phyloP scores from a whole-genome alignment of 1,284 basidiomycete species.

The Malassezia equina region DNA sequence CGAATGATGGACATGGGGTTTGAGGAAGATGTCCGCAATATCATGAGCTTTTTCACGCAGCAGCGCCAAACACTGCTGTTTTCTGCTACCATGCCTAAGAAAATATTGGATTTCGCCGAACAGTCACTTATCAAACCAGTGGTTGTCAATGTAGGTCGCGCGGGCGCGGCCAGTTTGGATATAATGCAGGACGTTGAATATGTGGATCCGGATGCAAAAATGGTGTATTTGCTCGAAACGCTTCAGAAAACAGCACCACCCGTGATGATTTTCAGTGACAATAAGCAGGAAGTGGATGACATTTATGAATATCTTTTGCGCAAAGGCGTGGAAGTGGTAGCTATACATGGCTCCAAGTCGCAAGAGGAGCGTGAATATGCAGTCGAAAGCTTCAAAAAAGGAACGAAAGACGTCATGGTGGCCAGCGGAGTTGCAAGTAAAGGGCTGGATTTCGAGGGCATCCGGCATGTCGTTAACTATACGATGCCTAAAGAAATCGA shows the following conservation, averaged over 20 bases:
- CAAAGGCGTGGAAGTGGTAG: conserved; percentile 95
- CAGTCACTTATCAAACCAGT: conserved; percentile 85
- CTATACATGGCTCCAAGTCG: conserved; percentile 93
- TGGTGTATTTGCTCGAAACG: conserved; percentile 95
- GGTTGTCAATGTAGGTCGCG: conserved; percentile 91
- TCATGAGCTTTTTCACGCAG: conserved; percentile 94
- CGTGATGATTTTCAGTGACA: conserved; percentile 94
- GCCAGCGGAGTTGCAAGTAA: conserved; percentile 95
- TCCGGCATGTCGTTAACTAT: conserved; percentile 94
- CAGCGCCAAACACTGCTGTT: conserved; percentile 95
- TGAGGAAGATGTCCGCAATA: conserved; percentile 93
- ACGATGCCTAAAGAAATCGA: conserved; percentile 98
- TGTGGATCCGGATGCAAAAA: conserved; percentile 97
- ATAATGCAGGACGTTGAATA: conserved; percentile 96
- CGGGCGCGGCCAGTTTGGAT: conserved; percentile 92
- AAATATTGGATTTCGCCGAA: conserved; percentile 96
- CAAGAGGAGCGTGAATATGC: conserved; percentile 99
- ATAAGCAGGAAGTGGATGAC: conserved; percentile 99
- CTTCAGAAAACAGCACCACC: conserved; percentile 97
- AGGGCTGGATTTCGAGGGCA: conserved; percentile 94
- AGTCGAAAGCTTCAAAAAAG: conserved; percentile 90
- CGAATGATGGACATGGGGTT: conserved; percentile 99
- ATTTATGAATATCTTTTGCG: conserved; percentile 94
- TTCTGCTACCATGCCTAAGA: conserved; percentile 96
- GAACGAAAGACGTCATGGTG: conserved; percentile 97